These are phyloP conservation scores for Mycocentrospora acerina DNA, from an alignment of 2,329 filamentous ascomycete species.

Conservation along the genomic window DNA sequence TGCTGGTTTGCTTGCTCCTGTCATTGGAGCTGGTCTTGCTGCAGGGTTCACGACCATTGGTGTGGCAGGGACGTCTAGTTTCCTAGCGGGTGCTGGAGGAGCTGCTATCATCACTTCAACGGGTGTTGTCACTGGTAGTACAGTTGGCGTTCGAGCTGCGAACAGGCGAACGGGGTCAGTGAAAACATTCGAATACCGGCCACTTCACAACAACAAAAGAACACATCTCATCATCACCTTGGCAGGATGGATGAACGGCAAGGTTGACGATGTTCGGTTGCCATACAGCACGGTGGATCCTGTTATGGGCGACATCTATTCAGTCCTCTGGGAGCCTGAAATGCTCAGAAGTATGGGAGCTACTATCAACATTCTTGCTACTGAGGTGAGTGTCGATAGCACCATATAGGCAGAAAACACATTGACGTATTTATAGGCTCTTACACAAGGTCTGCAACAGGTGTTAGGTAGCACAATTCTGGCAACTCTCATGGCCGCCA, in stretches of 20 bases:
- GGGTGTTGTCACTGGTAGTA: conserved; percentile 80
- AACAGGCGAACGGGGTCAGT: conserved; percentile 85
- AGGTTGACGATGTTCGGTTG: conserved; percentile 91
- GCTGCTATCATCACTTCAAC: conserved; percentile 92
- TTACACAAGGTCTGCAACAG: conserved; percentile 95
- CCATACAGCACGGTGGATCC: conserved; percentile 96
- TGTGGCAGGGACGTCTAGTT: conserved; percentile 82
- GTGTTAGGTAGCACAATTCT: conserved; percentile 88
- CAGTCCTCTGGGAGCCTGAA: conserved; percentile 94
- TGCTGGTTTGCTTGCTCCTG: conserved; percentile 84
- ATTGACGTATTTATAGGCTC: conserved; percentile 61
- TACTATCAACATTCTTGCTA: conserved; percentile 97
- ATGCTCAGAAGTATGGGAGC: conserved; percentile 98
- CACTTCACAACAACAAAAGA: conserved; percentile 95
- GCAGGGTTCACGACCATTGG: conserved; percentile 95
- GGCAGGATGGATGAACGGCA: conserved; percentile 98
- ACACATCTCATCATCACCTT: conserved; percentile 95
- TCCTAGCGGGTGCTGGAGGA: conserved; percentile 87
- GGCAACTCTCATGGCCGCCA: conserved; percentile 83
- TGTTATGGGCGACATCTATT: conserved; percentile 98
- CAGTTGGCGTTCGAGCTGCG: conserved; percentile 85
- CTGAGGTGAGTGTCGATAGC: conserved; percentile 65
- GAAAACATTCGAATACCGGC: conserved; percentile 94
- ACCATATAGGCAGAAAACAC: conserved; percentile 24
- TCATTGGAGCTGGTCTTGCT: conserved; percentile 91